Percentiles rank a stretch among this genome's conserved stretches.
Evolutionary conservation across 306 rosid species (phyloP).

Genomic region (Vigna reflexopilosa): DNA sequence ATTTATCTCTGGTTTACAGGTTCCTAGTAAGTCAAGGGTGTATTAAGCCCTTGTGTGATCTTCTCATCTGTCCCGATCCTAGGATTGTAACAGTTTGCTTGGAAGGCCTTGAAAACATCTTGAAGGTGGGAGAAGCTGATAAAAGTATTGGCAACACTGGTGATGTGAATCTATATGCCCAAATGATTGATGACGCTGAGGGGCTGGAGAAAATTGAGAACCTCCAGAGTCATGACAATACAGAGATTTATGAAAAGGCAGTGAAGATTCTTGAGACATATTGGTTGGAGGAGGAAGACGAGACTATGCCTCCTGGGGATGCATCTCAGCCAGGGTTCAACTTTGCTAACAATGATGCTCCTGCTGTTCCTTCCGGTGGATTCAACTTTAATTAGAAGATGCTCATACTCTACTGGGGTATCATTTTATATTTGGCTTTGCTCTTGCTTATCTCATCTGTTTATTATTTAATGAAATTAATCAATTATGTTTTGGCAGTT

Average conservation of each 20-base stretch:
- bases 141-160: conserved; percentile 68
- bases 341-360: conserved; percentile 64
- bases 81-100: conserved; percentile 93
- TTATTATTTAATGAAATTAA: background rate
- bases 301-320: conserved; percentile 94
- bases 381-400: conserved; percentile 87
- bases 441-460: conserved; percentile 7
- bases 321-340: conserved; percentile 71
- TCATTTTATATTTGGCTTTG: conserved; percentile 30
- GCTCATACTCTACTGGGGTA: conserved; percentile 32
- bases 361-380: conserved; percentile 89
- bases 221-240: conserved; percentile 91
- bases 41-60: conserved; percentile 61
- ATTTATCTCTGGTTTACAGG: conserved; percentile 39
- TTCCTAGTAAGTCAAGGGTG: conserved; percentile 57
- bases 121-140: conserved; percentile 96
- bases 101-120: conserved; percentile 95
- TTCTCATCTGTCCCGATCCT: conserved; percentile 83
- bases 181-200: conserved; percentile 86
- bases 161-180: conserved; percentile 78
- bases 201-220: conserved; percentile 96
- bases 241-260: conserved; percentile 95
- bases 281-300: conserved; percentile 98
- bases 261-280: conserved; percentile 94
- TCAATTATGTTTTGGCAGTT: conserved; percentile 13